Base-by-base conservation (phyloP, 805 yeast genomes). In the Starmera amethionina region DNA sequence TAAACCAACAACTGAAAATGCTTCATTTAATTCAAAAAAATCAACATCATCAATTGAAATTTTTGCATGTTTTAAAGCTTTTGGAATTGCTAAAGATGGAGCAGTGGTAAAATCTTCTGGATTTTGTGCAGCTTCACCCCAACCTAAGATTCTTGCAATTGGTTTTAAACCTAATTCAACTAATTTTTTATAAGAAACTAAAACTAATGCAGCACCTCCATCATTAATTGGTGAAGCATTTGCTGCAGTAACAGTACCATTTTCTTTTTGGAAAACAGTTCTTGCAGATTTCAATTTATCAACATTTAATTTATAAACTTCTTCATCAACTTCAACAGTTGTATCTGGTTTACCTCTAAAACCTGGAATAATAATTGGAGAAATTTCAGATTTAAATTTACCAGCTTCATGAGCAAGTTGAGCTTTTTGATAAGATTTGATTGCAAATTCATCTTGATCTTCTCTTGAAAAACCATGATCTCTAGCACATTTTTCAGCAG, bases 41-140 rank as follows among this genome's bases (percentile, higher is more conserved):
- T 89, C 97, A 48, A 93, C 77, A 44, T 85, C 79, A 41, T 73
- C 73, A 39, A 73, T 55, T 12, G 72, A 43, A 38, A 89, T 55
- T 38, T 78, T 74, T 34, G 97, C 95, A 56, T 81, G 93, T 65
- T 86, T 82, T 56, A 93, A 72, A 32, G 97, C 97, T 73, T 89
- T 90, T 67, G 96, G 96, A 54, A 90, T 79, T 40, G 98, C 96
- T 58, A 88, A 70, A 30, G 96, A 68, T 49, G 99, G 98, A 28
- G 97, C 88, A 65, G 93, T 83, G 41, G 98, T 90, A 74, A 93
- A 93, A 67, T 89, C 94, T 53, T 82, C 75, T 49, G 99, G 98
- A 35, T 79, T 78, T 62, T 87, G 89, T 42, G 95, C 98, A 56
- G 97, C 97, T 62, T 93, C 99, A 65, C 95, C 98, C 95, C 96